These are phyloP conservation scores for Cyclaneusma minus DNA, from an alignment of 2,329 filamentous ascomycete genomes.

Conservation along the genomic window DNA sequence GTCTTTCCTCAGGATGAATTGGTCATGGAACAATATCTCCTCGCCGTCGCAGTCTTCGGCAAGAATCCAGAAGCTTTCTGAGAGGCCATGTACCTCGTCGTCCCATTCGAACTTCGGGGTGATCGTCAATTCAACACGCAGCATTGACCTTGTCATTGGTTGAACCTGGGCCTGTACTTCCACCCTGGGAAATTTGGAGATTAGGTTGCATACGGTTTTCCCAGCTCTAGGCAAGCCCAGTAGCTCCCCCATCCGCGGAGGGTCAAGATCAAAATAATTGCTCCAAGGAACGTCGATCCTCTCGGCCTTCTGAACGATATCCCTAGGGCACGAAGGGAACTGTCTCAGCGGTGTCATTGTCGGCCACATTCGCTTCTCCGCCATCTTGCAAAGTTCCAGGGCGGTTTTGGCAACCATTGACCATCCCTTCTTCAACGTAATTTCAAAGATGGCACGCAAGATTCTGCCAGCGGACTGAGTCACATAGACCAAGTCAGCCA, in stretches of 20 bases:
- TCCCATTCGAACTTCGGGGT: conserved; percentile 96
- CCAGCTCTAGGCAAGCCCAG: conserved; percentile 83
- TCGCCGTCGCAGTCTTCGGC: conserved; percentile 97
- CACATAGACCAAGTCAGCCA: conserved; percentile 98
- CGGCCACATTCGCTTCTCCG: conserved; percentile 98
- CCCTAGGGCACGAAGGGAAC: conserved; percentile 66
- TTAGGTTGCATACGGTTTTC: conserved; percentile 67
- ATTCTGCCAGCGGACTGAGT: conserved; percentile 97
- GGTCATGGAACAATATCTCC: conserved; percentile 87
- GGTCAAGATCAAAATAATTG: conserved; percentile 91
- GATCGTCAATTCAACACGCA: conserved; percentile 79
- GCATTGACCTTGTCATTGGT: conserved; percentile 85
- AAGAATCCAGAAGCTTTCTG: conserved; percentile 92
- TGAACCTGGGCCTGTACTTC: conserved; percentile 90
- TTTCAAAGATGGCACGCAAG: conserved; percentile 88
- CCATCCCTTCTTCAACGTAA: conserved; percentile 95
- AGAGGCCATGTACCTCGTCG: conserved; percentile 68
- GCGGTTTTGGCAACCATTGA: conserved; percentile 83
- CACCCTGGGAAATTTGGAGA: conserved; percentile 84
- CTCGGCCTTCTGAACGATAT: conserved; percentile 85
- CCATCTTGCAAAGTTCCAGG: conserved; percentile 94
- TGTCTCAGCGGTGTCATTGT: conserved; percentile 94
- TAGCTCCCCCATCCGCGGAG: conserved; percentile 89
- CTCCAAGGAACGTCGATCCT: conserved; percentile 87
- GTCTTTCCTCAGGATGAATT: conserved; percentile 80